These are phyloP conservation scores for Candida hispaniensis DNA, from an alignment of 805 yeast species.

Conservation along the genomic window DNA sequence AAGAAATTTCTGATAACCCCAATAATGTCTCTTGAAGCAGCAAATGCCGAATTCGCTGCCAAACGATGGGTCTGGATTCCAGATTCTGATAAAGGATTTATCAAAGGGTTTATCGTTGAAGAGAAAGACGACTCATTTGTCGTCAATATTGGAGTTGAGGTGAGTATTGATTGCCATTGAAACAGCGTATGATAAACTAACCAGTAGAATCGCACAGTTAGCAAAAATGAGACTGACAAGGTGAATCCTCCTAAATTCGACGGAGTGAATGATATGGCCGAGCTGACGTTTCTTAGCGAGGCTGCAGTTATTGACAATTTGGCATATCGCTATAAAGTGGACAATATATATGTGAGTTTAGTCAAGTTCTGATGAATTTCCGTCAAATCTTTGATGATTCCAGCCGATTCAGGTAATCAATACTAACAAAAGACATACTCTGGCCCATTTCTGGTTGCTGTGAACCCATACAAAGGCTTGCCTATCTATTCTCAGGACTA, in stretches of 20 bases:
- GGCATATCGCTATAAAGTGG: constrained; percentile 62
- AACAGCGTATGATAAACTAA: constrained; percentile 19
- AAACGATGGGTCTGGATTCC: constrained; percentile 75
- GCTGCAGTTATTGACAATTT: constrained; percentile 89
- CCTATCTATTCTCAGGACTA: constrained; percentile 57
- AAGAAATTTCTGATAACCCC: too few relatives aligned
- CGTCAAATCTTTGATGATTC: neutral
- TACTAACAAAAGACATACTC: constrained; percentile 65
- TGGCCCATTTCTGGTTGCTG: constrained; percentile 88
- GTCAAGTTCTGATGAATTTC: neutral
- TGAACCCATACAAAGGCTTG: constrained; percentile 76
- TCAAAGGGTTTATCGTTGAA: constrained; percentile 48
- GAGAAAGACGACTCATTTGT: constrained; percentile 32
- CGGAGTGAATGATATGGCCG: constrained; percentile 90
- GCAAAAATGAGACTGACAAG: constrained; percentile 40
- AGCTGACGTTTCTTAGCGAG: constrained; percentile 84
- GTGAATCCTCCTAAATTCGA: constrained; percentile 88
- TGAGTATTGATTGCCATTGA: constrained; percentile 1
- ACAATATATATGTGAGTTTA: constrained; percentile 40
- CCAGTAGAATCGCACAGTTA: constrained; percentile 32
- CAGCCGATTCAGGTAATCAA: constrained; percentile 1
- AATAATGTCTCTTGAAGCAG: constrained; percentile 18
- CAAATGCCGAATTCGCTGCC: constrained; percentile 24
- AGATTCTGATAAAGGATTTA: constrained; percentile 44
- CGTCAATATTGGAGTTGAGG: constrained; percentile 34